These are phyloP conservation scores for Wickerhamomyces queroliae DNA, from an alignment of 805 yeast genomes.

Conservation along the genomic window DNA sequence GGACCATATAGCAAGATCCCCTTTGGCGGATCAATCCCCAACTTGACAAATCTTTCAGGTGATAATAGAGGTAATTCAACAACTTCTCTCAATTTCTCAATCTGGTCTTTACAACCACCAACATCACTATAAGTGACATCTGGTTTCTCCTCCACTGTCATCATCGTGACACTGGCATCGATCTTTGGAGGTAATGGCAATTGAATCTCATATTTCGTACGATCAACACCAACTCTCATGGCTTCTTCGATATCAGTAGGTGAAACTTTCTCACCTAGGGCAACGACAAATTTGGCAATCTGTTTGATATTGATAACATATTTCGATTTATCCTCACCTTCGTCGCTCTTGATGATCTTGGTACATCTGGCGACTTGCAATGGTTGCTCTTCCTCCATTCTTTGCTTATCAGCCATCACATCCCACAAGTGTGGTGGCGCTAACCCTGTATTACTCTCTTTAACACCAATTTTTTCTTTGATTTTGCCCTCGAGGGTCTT, in stretches of 20 bases:
- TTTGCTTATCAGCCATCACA: conserved; percentile 89
- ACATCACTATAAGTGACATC: conserved; percentile 98
- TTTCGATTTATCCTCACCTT: conserved; percentile 76
- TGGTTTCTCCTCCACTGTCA: conserved; percentile 99
- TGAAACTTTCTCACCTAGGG: conserved; percentile 91
- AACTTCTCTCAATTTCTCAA: conserved; percentile 92
- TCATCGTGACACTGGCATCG: conserved; percentile 98
- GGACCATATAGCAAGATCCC: conserved; percentile 96
- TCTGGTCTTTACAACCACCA: conserved; percentile 98
- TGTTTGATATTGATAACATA: conserved; percentile 97
- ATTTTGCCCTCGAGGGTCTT: conserved; percentile 79
- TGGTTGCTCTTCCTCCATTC: conserved; percentile 92
- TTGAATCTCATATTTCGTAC: conserved; percentile 95
- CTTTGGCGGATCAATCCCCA: conserved; percentile 98
- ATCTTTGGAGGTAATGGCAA: conserved; percentile 96
- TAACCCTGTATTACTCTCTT: conserved; percentile 96
- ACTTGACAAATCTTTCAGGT: conserved; percentile 93
- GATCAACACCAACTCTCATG: conserved; percentile 98
- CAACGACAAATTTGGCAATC: conserved; percentile 96
- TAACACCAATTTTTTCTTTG: conserved; percentile 89
- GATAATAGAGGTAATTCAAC: conserved; percentile 90
- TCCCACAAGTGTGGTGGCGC: conserved; percentile 98
- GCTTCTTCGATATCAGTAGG: conserved; percentile 99
- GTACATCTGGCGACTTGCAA: conserved; percentile 98
- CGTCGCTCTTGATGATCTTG: conserved; percentile 71